These are phyloP conservation scores for Takashimella tepidaria DNA, from an alignment of 1,284 basidiomycete species.

Conservation along the genomic window DNA sequence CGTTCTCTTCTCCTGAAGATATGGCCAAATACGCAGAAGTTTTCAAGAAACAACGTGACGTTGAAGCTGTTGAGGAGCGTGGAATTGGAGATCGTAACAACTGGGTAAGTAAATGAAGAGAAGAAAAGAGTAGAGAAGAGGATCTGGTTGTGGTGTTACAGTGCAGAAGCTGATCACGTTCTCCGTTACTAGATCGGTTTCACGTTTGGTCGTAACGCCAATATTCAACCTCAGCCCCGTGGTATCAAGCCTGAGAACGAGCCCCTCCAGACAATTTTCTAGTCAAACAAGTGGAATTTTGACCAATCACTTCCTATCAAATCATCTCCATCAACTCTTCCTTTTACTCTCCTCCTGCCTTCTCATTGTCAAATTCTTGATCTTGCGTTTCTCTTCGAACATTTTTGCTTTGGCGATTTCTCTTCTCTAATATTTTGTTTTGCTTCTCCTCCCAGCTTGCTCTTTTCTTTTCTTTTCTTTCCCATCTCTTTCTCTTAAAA, in stretches of 20 bases:
- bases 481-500: not conserved
- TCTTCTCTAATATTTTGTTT: too few relatives aligned
- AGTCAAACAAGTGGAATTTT: constrained; percentile 2
- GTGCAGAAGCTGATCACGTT: constrained; percentile 59
- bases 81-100: constrained; percentile 57
- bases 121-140: not conserved
- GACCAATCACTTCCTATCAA: not conserved
- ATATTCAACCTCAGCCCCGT: constrained; percentile 20
- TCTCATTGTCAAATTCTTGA: not conserved
- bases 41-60: constrained; percentile 92
- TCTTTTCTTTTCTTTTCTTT: not conserved
- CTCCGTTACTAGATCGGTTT: constrained; percentile 60
- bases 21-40: constrained; percentile 99
- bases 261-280: constrained; percentile 49
- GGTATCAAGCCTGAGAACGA: constrained; percentile 44
- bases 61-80: constrained; percentile 84
- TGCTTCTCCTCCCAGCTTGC: too few relatives aligned
- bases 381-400: not conserved
- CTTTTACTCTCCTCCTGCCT: not conserved
- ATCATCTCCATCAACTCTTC: not conserved
- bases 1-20: constrained; percentile 85
- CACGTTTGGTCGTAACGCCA: constrained; percentile 81
- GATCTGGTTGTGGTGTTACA: constrained; percentile 44
- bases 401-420: too few relatives aligned
- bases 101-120: constrained; percentile 23